Percentiles rank a stretch among this genome's conserved stretches.
These are phyloP conservation scores for Trichoderma sp. DNA, from an alignment of 2,329 filamentous ascomycete species.

Conservation along the genomic window DNA sequence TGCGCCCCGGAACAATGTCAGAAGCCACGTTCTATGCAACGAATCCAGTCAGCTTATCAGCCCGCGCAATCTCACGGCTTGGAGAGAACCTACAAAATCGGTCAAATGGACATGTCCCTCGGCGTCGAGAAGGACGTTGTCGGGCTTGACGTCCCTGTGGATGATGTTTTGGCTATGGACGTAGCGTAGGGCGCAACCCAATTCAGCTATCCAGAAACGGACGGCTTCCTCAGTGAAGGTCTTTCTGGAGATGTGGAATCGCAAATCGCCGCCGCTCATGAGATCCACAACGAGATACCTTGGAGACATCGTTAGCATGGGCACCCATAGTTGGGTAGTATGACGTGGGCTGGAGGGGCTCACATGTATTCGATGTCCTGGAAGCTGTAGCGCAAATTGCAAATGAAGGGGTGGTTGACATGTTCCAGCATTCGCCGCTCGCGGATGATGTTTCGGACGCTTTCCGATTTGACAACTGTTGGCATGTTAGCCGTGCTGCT, in stretches of 20 bases:
- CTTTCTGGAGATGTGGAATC: slow-evolving; percentile 97
- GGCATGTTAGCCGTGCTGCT: slow-evolving; percentile 24
- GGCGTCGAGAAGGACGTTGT: slow-evolving; percentile 83
- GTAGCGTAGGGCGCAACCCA: slow-evolving; percentile 86
- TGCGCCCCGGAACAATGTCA: slow-evolving; percentile 78
- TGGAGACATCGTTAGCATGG: slow-evolving; percentile 17
- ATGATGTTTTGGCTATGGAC: slow-evolving; percentile 85
- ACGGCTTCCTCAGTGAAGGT: slow-evolving; percentile 97
- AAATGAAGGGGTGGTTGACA: slow-evolving; percentile 95
- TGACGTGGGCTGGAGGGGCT: slow-evolving; percentile 32
- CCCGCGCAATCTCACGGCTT: neutral
- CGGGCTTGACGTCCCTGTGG: slow-evolving; percentile 86
- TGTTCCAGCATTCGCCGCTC: slow-evolving; percentile 98
- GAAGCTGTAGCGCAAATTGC: slow-evolving; percentile 97
- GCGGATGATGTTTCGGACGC: slow-evolving; percentile 95
- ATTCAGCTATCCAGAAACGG: slow-evolving; percentile 92
- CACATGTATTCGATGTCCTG: slow-evolving; percentile 99
- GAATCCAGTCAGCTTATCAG: slow-evolving; percentile 23
- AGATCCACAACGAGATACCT: slow-evolving; percentile 97
- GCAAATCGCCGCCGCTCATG: slow-evolving; percentile 94
- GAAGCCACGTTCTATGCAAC: slow-evolving; percentile 82
- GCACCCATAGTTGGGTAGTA: neutral
- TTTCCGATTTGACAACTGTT: slow-evolving; percentile 91
- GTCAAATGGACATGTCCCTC: slow-evolving; percentile 96
- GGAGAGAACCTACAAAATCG: slow-evolving; percentile 71